Evolutionary conservation across 1,284 basidiomycete species (phyloP).

Genomic region (Jaminaea rosea): DNA sequence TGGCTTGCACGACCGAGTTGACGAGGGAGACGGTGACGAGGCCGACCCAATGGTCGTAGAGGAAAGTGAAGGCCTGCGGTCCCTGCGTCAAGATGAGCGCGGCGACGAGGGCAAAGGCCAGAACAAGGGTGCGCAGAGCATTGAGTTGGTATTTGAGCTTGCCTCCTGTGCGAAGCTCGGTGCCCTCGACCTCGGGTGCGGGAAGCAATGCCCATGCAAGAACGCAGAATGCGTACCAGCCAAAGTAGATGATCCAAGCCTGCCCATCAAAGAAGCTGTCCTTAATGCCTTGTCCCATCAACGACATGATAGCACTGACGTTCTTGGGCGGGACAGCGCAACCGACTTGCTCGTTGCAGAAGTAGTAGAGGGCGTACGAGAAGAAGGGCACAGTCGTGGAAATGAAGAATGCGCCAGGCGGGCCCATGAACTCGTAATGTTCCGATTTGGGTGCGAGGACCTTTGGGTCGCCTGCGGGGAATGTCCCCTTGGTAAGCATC

Average conservation of each 20-base stretch:
- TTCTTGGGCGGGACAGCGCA: slow-evolving; percentile 28
- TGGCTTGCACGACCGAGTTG: slow-evolving; percentile 61
- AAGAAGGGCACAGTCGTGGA: slow-evolving; percentile 64
- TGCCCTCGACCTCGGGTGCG: slow-evolving; percentile 75
- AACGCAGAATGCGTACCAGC: slow-evolving; percentile 82
- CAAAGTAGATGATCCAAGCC: slow-evolving; percentile 67
- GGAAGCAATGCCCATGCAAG: slow-evolving; percentile 75
- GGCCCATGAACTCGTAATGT: slow-evolving; percentile 76
- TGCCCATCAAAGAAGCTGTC: slow-evolving; percentile 64
- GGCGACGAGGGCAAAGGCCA: slow-evolving; percentile 52
- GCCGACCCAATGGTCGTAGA: slow-evolving; percentile 86
- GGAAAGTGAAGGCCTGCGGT: slow-evolving; percentile 69
- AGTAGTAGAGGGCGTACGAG: slow-evolving; percentile 72
- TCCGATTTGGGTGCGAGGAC: slow-evolving; percentile 51
- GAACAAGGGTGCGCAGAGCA: slow-evolving; percentile 67
- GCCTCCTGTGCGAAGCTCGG: slow-evolving; percentile 67
- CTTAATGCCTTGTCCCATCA: slow-evolving; percentile 17
- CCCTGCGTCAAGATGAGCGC: slow-evolving; percentile 67
- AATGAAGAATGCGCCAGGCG: slow-evolving; percentile 67
- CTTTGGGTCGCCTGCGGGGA: slow-evolving; percentile 1
- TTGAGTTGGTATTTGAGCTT: slow-evolving; percentile 83
- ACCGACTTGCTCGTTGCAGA: slow-evolving; percentile 61
- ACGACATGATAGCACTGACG: slow-evolving; percentile 13
- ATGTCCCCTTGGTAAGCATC: not conserved
- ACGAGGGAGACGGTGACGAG: slow-evolving; percentile 72